Evolutionary conservation across 2,329 filamentous ascomycete genomes (phyloP).

Genomic region (Colletotrichum kahawae): DNA sequence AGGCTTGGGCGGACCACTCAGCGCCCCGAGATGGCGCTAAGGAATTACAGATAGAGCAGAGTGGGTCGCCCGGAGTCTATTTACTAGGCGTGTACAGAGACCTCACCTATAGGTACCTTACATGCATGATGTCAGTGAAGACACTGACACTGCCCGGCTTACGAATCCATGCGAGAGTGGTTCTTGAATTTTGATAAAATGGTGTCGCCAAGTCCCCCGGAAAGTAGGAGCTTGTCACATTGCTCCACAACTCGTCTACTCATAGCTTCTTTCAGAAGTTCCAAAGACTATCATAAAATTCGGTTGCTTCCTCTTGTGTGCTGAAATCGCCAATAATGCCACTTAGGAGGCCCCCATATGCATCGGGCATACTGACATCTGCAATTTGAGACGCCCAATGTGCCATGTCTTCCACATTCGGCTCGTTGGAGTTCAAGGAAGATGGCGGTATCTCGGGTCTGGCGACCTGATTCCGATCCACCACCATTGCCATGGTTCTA

Average conservation of each 20-base stretch:
- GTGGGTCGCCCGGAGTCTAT: not conserved
- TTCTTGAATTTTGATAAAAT: not conserved
- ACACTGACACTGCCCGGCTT: not conserved
- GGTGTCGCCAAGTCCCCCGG: not conserved
- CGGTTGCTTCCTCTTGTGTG: not conserved
- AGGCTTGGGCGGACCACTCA: not conserved
- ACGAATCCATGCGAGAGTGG: not conserved
- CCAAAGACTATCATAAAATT: not conserved
- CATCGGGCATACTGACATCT: not conserved
- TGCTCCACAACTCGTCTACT: not conserved
- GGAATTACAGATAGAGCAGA: not conserved
- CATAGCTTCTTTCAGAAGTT: not conserved
- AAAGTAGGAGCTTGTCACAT: not conserved
- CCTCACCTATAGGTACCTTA: not conserved
- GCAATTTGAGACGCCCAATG: not conserved
- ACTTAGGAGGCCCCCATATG: not conserved
- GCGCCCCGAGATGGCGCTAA: not conserved
- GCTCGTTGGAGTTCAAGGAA: not conserved
- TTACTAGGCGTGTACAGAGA: not conserved
- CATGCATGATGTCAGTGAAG: not conserved
- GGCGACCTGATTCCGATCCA: not conserved
- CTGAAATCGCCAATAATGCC: not conserved
- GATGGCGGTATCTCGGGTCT: not conserved
- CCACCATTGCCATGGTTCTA: slow-evolving; percentile 27
- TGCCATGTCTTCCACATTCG: not conserved